phyloP scores from a whole-genome alignment of 192 early-diverging fungal species.

The Phlyctochytrium planicorne region DNA sequence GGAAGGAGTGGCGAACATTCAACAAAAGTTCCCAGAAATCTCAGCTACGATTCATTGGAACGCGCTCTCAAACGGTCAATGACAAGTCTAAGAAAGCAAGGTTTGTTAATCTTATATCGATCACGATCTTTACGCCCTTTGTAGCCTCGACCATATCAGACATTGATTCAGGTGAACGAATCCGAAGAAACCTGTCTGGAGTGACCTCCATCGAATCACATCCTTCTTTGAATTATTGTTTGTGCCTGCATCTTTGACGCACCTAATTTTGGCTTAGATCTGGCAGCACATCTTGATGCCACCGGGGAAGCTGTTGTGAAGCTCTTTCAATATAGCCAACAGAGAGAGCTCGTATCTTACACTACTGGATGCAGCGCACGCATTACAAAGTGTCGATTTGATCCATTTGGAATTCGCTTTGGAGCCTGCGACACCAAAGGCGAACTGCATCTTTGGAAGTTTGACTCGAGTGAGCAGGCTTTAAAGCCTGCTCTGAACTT shows the following conservation, averaged over 20 bases:
- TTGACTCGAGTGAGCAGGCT: constrained; percentile 64
- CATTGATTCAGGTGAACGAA: constrained; percentile 22
- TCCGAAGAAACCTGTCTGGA: constrained; percentile 31
- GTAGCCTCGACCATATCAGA: constrained; percentile 7
- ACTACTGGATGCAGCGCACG: constrained; percentile 48
- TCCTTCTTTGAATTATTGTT: constrained; percentile 52
- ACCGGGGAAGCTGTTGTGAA: constrained; percentile 46
- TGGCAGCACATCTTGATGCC: constrained; percentile 43
- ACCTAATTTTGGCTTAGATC: constrained; percentile 1
- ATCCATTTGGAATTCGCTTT: constrained; percentile 76
- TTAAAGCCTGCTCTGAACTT: constrained; percentile 52
- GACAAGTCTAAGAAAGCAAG: constrained; percentile 26
- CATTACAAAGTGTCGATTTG: constrained; percentile 60
- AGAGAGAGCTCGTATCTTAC: constrained; percentile 64
- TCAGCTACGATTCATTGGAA: constrained; percentile 64
- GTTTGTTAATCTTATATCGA: not conserved
- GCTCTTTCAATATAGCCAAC: constrained; percentile 80
- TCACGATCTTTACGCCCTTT: constrained; percentile 14
- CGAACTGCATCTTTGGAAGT: constrained; percentile 70
- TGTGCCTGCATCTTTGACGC: constrained; percentile 5
- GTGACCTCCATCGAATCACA: constrained; percentile 46
- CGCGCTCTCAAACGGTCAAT: constrained; percentile 52
- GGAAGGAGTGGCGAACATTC: not conserved
- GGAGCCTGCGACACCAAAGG: constrained; percentile 70
- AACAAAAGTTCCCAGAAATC: constrained; percentile 37